These are phyloP conservation scores for Pythium myriotylum DNA, from an alignment of 352 stramenopile species.

Conservation along the genomic window DNA sequence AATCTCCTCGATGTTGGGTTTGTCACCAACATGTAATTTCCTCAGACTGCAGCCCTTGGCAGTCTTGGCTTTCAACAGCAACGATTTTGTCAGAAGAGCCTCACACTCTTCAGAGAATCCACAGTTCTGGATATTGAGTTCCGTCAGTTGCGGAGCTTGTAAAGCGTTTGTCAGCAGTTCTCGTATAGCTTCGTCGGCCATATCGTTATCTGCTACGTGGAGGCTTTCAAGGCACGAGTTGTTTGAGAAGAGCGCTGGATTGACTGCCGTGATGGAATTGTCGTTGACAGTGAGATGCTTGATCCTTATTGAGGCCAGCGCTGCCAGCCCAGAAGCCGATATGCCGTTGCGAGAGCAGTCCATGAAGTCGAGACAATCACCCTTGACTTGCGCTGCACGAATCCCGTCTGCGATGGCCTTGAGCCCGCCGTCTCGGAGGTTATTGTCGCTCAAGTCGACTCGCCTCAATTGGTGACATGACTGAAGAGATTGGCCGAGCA, in stretches of 20 bases:
- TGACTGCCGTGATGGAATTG: conserved; percentile 42
- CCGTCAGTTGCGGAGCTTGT: conserved; percentile 14
- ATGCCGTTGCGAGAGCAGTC: conserved; percentile 55
- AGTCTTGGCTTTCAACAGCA: conserved; percentile 13
- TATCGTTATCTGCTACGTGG: conserved; percentile 35
- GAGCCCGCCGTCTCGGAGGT: conserved; percentile 55
- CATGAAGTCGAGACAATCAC: conserved; percentile 36
- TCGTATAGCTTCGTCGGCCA: conserved; percentile 39
- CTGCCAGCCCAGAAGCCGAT: conserved; percentile 34
- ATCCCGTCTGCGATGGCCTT: conserved; percentile 53
- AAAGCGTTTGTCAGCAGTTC: conserved; percentile 31
- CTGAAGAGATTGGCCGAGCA: conserved; percentile 61
- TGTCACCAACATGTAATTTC: conserved; percentile 12
- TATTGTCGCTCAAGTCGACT: conserved; percentile 51
- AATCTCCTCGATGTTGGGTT: conserved; percentile 12
- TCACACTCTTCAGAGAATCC: conserved; percentile 26
- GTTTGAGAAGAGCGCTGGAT: conserved; percentile 29
- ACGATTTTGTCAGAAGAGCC: conserved; percentile 14
- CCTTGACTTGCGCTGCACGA: not conserved
- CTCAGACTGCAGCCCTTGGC: conserved; percentile 9
- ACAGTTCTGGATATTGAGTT: conserved; percentile 40
- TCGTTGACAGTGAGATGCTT: conserved; percentile 28
- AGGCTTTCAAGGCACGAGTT: conserved; percentile 32
- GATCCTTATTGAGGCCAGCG: conserved; percentile 30
- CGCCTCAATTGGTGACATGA: conserved; percentile 31